Conservation (phyloP, 2,329 filamentous ascomycete genomes). For the Penicillium fuscoglaucum region DNA sequence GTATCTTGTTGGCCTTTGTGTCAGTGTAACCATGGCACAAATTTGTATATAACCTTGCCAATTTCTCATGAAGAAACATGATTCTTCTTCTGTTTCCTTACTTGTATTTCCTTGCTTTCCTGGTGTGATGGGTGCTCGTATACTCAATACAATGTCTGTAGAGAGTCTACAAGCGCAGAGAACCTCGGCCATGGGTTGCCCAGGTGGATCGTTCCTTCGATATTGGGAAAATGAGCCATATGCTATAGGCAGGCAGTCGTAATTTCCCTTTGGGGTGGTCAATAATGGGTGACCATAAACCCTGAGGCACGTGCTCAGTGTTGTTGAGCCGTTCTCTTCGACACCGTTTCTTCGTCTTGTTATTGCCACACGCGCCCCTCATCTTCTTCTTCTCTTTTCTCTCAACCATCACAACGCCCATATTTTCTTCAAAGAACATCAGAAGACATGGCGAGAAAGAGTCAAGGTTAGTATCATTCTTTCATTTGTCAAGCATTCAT, state of each 20-base stretch:
- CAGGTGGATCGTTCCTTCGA: neutral
- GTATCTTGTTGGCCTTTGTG: neutral
- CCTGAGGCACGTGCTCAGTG: neutral
- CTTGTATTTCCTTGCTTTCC: neutral
- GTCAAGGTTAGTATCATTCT: neutral
- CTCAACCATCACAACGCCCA: neutral
- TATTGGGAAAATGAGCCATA: neutral
- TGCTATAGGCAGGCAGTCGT: neutral
- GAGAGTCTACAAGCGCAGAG: neutral
- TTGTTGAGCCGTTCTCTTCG: neutral
- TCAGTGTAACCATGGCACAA: neutral
- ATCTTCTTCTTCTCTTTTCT: neutral
- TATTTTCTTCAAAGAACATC: neutral
- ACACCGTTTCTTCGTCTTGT: neutral
- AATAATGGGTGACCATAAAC: neutral
- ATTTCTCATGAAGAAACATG: neutral
- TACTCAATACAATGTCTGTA: neutral
- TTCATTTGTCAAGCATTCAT: neutral
- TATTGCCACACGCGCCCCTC: neutral
- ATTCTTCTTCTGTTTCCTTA: neutral
- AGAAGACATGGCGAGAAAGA: neutral
- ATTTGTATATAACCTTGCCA: neutral
- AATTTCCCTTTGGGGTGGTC: neutral
- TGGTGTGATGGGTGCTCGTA: neutral
- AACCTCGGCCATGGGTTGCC: neutral